phyloP scores from a whole-genome alignment of 2,329 filamentous ascomycete genomes.

The Piedraia hortae region DNA sequence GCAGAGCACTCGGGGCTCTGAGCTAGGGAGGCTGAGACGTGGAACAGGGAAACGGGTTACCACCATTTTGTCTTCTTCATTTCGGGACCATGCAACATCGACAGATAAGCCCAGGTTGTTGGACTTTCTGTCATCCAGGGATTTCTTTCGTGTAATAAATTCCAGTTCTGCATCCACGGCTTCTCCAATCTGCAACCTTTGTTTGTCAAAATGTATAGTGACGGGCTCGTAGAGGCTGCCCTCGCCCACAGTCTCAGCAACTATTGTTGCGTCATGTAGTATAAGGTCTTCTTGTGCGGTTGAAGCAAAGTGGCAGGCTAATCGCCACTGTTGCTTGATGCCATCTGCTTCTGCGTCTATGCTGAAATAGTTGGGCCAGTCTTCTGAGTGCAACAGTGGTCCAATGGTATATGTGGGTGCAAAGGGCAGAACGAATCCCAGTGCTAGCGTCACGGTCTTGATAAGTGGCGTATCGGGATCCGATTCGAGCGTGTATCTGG shows the following conservation, averaged over 20 bases:
- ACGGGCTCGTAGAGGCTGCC: constrained; percentile 25
- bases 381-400: constrained; percentile 45
- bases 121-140: constrained; percentile 56
- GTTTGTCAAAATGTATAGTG: constrained; percentile 2
- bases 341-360: constrained; percentile 20
- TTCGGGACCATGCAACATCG: constrained; percentile 48
- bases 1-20: constrained; percentile 60
- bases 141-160: constrained; percentile 45
- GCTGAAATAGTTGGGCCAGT: constrained; percentile 67
- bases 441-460: constrained; percentile 44
- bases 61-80: constrained; percentile 12
- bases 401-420: constrained; percentile 75
- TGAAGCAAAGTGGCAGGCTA: constrained; percentile 44
- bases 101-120: constrained; percentile 49
- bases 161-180: constrained; percentile 6
- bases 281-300: constrained; percentile 38
- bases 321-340: constrained; percentile 53
- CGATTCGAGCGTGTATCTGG: constrained; percentile 50
- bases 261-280: constrained; percentile 36
- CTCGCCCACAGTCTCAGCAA: constrained; percentile 31
- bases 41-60: constrained; percentile 49
- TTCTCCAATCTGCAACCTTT: constrained; percentile 3
- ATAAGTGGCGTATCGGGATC: constrained; percentile 59
- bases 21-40: constrained; percentile 50
- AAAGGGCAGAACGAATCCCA: constrained; percentile 71